These are phyloP conservation scores for Ilex paraguariensis DNA, from an alignment of 305 asterid genomes.

Conservation along the genomic window DNA sequence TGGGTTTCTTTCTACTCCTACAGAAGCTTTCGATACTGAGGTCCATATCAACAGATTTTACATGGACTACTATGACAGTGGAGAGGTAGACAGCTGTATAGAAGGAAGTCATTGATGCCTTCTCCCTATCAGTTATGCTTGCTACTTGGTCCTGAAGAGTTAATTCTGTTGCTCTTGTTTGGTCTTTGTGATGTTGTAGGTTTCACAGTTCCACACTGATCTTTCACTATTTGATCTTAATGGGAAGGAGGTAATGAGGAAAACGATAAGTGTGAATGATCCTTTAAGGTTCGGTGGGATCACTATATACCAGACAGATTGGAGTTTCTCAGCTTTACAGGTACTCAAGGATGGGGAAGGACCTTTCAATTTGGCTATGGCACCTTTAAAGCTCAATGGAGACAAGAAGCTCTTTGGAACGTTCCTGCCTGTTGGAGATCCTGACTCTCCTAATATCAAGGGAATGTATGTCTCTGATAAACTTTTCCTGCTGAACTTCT, in stretches of 20 bases:
- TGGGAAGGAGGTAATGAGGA: slow-evolving; percentile 77
- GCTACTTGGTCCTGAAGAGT: not conserved
- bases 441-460: slow-evolving; percentile 51
- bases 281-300: slow-evolving; percentile 83
- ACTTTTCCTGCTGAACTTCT: too few relatives aligned
- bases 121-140: not conserved
- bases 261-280: slow-evolving; percentile 78
- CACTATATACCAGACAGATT: slow-evolving; percentile 82
- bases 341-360: slow-evolving; percentile 75
- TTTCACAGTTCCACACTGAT: slow-evolving; percentile 76
- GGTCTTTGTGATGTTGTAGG: slow-evolving; percentile 34
- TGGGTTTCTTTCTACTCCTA: slow-evolving; percentile 69
- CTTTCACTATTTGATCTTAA: slow-evolving; percentile 64
- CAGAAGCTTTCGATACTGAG: slow-evolving; percentile 76
- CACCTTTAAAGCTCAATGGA: slow-evolving; percentile 73
- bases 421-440: slow-evolving; percentile 58
- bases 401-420: slow-evolving; percentile 89
- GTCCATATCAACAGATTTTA: slow-evolving; percentile 71
- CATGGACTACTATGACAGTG: slow-evolving; percentile 79
- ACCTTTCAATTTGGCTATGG: slow-evolving; percentile 90
- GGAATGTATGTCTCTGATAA: slow-evolving; percentile 46
- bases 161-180: slow-evolving; percentile 3
- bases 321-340: slow-evolving; percentile 83
- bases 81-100: slow-evolving; percentile 51
- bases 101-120: not conserved